Conservation (phyloP, 2,329 filamentous ascomycete genomes). For the Setomelanomma holmii region DNA sequence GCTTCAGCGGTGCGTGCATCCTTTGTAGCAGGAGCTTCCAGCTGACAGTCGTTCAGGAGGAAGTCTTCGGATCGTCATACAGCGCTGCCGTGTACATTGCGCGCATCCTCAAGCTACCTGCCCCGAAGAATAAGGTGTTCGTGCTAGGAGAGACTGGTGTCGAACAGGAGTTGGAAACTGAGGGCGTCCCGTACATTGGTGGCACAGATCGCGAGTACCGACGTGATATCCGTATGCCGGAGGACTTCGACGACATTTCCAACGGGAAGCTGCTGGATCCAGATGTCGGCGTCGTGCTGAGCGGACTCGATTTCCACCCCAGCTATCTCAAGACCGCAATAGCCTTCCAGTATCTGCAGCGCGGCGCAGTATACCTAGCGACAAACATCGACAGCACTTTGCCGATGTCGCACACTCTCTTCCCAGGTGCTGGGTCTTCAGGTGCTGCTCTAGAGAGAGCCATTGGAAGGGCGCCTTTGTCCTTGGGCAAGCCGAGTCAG, state of each 20-base stretch:
- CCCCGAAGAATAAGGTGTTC: conserved; percentile 89
- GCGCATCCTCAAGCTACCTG: conserved; percentile 81
- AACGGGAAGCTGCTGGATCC: conserved; percentile 78
- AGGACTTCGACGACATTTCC: conserved; percentile 81
- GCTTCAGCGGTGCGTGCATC: conserved; percentile 64
- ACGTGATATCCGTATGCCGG: conserved; percentile 74
- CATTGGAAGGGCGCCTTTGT: conserved; percentile 70
- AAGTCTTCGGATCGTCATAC: conserved; percentile 96
- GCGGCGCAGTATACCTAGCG: conserved; percentile 85
- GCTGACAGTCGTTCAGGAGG: conserved; percentile 63
- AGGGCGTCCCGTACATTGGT: conserved; percentile 81
- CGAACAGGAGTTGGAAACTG: conserved; percentile 82
- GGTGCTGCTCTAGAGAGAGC: conserved; percentile 76
- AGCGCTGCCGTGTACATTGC: conserved; percentile 95
- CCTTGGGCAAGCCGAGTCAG: conserved; percentile 92
- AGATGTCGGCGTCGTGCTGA: conserved; percentile 87
- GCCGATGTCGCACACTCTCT: conserved; percentile 80
- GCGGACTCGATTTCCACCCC: conserved; percentile 90
- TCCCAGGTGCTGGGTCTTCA: conserved; percentile 88
- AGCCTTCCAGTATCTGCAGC: conserved; percentile 83
- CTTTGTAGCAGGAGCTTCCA: neutral
- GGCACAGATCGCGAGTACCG: conserved; percentile 82
- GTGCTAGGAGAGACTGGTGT: conserved; percentile 91
- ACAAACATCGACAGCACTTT: conserved; percentile 94
- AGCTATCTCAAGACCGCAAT: conserved; percentile 92